Evolutionary conservation across 345 rosid genomes (phyloP).

Genomic region (Corchorus capsularis): DNA sequence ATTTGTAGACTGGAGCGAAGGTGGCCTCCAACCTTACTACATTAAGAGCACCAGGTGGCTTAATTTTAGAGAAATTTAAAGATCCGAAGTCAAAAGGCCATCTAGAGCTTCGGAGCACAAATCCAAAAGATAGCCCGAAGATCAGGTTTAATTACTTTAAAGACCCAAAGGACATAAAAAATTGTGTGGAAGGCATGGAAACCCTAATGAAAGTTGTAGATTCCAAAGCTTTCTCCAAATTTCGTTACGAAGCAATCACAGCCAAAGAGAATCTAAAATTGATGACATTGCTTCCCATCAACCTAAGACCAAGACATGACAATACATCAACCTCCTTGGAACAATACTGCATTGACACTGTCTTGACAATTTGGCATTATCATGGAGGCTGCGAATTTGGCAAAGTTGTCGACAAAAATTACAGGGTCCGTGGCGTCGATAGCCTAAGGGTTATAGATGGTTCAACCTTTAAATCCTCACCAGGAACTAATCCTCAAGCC

Average conservation of each 20-base stretch:
- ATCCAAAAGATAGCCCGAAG: constrained; percentile 60
- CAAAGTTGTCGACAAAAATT: constrained; percentile 56
- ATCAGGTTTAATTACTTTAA: constrained; percentile 76
- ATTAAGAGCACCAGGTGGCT: constrained; percentile 35
- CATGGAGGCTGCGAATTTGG: constrained; percentile 78
- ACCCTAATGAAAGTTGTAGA: constrained; percentile 52
- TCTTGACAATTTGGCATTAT: constrained; percentile 74
- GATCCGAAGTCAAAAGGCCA: constrained; percentile 71
- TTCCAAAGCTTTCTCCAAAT: constrained; percentile 53
- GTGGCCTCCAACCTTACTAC: too few relatives aligned
- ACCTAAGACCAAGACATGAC: constrained; percentile 57
- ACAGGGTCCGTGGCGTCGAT: constrained; percentile 56
- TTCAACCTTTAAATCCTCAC: constrained; percentile 55
- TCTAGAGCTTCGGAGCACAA: constrained; percentile 48
- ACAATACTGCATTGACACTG: constrained; percentile 70
- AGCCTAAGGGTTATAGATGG: constrained; percentile 59
- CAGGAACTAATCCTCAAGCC: constrained; percentile 82
- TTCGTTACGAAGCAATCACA: constrained; percentile 41
- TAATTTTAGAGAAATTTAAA: constrained; percentile 54
- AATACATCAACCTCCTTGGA: constrained; percentile 41
- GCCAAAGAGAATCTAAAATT: constrained; percentile 40
- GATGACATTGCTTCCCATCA: constrained; percentile 50
- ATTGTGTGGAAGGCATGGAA: constrained; percentile 61
- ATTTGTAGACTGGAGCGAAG: neutral
- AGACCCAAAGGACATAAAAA: constrained; percentile 62